Evolutionary conservation across 139 green algal species (phyloP), one percentile per base, ranked within the genome.

Genomic region (Chlamydomonas schloesseri): DNA sequence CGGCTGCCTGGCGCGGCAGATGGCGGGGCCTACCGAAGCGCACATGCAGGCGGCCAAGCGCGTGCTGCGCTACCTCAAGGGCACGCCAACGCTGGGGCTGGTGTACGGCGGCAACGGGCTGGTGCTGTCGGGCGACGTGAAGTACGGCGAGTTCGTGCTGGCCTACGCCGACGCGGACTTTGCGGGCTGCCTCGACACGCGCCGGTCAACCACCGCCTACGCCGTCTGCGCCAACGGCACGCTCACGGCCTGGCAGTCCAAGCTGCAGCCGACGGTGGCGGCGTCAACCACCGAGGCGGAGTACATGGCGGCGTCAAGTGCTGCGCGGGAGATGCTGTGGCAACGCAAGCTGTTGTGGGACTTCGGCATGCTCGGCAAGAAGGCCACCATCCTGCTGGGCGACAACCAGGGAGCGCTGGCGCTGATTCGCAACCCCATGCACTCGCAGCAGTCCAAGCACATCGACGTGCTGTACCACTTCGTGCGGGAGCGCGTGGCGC

Each of bases 171-270:
- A 65, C 17, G 57, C 57, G 4, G 57, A 65, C 28, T 28, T 29
- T 28, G 57, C 57, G 20, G 57, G 57, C 17, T 15, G 28, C 28
- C 15, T 65, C 4, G 57, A 28, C 28, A 28, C 17, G 14, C 69
- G 90, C 9, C 73, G 82, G 14, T 92, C 79, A 47, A 77, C 71
- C 34, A 62, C 42, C 26, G 71, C 46, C 26, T 77, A 64, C 29
- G 71, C 64, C 26, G 37, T 64, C 46, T 9, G 37, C 26, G 13
- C 64, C 11, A 11, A 13, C 29, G 71, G 71, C 24, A 46, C 28
- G 28, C 46, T 46, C 1, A 28, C 3, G n/a, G n/a, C n/a, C n/a
- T n/a, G n/a, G n/a, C n/a, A n/a, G n/a, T n/a, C n/a, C n/a, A n/a
- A n/a, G n/a, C n/a, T n/a, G n/a, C n/a, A n/a, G n/a, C n/a, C n/a